Conservation (phyloP, 2,329 filamentous ascomycete genomes). For the Onygena corvina region DNA sequence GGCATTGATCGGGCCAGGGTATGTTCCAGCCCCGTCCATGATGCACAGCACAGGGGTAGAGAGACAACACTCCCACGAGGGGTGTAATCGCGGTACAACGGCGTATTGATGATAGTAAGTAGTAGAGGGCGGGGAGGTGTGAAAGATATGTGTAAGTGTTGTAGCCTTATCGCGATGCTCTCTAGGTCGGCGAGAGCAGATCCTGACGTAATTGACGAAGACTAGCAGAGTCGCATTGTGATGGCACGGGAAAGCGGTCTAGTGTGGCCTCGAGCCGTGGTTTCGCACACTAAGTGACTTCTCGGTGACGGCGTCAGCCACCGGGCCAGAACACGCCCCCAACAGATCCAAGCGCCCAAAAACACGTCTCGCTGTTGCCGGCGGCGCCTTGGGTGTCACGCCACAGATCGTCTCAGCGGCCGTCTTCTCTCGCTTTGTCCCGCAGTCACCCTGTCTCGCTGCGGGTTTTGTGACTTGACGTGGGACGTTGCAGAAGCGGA, state of each 20-base stretch:
- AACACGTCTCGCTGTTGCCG: neutral
- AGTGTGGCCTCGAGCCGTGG: conserved; percentile 4
- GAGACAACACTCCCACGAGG: too few relatives aligned
- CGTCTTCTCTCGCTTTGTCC: neutral
- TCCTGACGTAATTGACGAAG: neutral
- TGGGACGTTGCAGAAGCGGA: neutral
- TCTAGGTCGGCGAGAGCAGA: neutral
- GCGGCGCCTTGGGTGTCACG: neutral
- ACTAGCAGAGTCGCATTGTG: neutral
- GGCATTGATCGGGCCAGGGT: neutral
- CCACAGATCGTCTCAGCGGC: too few relatives aligned
- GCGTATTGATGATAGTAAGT: neutral
- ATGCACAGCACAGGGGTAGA: neutral
- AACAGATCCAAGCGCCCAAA: neutral
- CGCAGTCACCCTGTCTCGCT: neutral
- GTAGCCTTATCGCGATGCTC: neutral
- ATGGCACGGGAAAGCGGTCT: neutral
- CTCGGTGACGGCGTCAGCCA: neutral
- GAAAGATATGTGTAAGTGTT: neutral
- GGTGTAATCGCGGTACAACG: neutral
- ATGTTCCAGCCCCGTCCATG: neutral
- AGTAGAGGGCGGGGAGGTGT: neutral
- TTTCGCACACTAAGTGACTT: neutral
- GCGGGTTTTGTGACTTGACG: conserved; percentile 1
- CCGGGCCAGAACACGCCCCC: neutral